A percentile compares a stretch with the other conserved stretches of the same genome.
Evolutionary conservation across 805 yeast species (phyloP).

Genomic region (Yarrowia phangngaensis): DNA sequence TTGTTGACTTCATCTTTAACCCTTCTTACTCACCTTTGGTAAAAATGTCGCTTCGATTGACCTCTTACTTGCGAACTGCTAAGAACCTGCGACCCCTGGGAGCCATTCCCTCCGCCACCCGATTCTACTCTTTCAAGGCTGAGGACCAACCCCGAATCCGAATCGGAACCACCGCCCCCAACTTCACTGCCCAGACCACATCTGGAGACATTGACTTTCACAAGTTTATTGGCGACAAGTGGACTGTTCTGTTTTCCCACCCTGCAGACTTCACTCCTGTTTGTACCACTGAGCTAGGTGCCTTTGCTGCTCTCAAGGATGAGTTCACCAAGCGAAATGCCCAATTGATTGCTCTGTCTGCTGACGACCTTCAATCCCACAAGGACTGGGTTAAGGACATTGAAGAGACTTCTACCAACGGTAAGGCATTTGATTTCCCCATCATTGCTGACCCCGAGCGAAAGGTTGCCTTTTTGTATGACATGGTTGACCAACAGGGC

Average conservation of each 20-base stretch:
- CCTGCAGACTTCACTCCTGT: conserved; percentile 98
- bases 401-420: conserved; percentile 68
- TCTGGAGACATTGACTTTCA: conserved; percentile 82
- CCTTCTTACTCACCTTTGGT: too few relatives aligned
- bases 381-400: conserved; percentile 86
- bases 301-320: conserved; percentile 82
- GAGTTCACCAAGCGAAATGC: conserved; percentile 82
- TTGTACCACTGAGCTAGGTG: conserved; percentile 94
- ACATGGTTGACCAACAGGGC: conserved; percentile 84
- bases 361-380: conserved; percentile 77
- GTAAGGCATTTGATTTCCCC: conserved; percentile 77
- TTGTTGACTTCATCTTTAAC: too few relatives aligned
- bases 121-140: conserved; percentile 31
- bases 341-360: conserved; percentile 85
- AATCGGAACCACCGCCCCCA: conserved; percentile 83
- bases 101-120: conserved; percentile 3
- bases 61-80: conserved; percentile 20
- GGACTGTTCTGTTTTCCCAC: conserved; percentile 88
- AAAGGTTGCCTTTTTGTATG: conserved; percentile 78
- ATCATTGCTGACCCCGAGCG: conserved; percentile 84
- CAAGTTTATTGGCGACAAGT: conserved; percentile 75
- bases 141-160: conserved; percentile 49
- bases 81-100: conserved; percentile 21
- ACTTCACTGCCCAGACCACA: conserved; percentile 79
- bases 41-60: conserved; percentile 11